Evolutionary conservation across 1,284 basidiomycete genomes (phyloP), one percentile per base, ranked within the genome.

Genomic region (Ustilago crameri): DNA sequence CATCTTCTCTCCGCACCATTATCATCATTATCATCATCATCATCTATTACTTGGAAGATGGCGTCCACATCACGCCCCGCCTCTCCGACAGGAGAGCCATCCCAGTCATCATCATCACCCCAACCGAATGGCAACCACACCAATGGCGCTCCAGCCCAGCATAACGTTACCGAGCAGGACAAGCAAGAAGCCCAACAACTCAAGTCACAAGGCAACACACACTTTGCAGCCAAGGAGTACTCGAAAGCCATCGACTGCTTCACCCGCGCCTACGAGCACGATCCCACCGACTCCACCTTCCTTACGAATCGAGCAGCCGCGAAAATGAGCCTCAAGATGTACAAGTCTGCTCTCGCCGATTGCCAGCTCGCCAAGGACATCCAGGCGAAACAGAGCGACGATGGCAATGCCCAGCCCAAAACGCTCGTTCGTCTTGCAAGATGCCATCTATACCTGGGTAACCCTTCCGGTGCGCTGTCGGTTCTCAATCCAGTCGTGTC

Each of bases 261-360:
- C 59, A 66, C 77, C 5, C 49, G 61, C 12, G 79, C 79, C 5
- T 68, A 76, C 44, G 89, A 89, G 61, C 84, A 90, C 58, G 89
- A 89, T 63, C 86, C 90, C 0, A 80, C 86, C 4, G 90, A 93
- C 78, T 88, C 91, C 2, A 87, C 90, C 0, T 93, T 91, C 79
- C 86, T 90, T 62, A 91, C 91, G 15, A 95, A 95, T 83, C 89
- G 93, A 41, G 92, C 92, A 0, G 93, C 93, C 2, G 90, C 92
- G 3, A 88, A 91, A 79, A 94, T 95, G 89, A 87, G 89, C 0
- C 81, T 91, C 54, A 92, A 92, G 80, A 87, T 87, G 43, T 94
- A 91, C 86, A 86, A 87, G 35, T 84, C 86, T 2, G 93, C 92
- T 0, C 85, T 93, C 10, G 86, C 87, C 35, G 93, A 95, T 82